A percentile compares a stretch with the other conserved stretches of the same genome.
These are phyloP conservation scores for Yamadazyma membranifaciens DNA, from an alignment of 1,139 yeast genomes.

Conservation along the genomic window DNA sequence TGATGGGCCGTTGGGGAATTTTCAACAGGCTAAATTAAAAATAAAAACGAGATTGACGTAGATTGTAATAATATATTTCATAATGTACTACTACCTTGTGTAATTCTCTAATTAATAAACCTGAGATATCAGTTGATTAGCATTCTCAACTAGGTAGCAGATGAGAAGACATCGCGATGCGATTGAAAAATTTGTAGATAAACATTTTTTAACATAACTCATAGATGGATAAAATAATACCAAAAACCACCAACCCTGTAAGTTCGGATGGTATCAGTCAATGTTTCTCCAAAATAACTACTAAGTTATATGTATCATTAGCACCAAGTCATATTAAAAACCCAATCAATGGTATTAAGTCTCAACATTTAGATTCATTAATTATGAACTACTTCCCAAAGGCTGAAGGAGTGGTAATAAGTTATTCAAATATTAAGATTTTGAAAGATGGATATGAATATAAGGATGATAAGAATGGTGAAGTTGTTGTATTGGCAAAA, in stretches of 20 bases:
- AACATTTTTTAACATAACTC: slow-evolving; percentile 1
- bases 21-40: slow-evolving; percentile 10
- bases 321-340: slow-evolving; percentile 74
- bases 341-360: slow-evolving; percentile 75
- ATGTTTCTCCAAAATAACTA: slow-evolving; percentile 65
- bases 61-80: neutral
- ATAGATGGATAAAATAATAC: slow-evolving; percentile 10
- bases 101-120: neutral
- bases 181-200: slow-evolving; percentile 3
- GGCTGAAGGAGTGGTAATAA: slow-evolving; percentile 79
- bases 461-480: slow-evolving; percentile 28
- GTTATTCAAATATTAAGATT: slow-evolving; percentile 62
- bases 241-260: slow-evolving; percentile 34
- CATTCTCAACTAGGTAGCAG: neutral
- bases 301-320: slow-evolving; percentile 73
- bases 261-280: slow-evolving; percentile 46
- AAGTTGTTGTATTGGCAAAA: slow-evolving; percentile 48
- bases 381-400: slow-evolving; percentile 76
- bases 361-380: slow-evolving; percentile 87
- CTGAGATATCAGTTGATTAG: neutral
- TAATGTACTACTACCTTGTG: neutral
- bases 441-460: slow-evolving; percentile 27
- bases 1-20: slow-evolving; percentile 4
- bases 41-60: slow-evolving; percentile 12
- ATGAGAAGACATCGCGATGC: slow-evolving; percentile 3